phyloP scores from a whole-genome alignment of 2,329 filamentous ascomycete genomes.

The Pseudogymnoascus sp. region DNA sequence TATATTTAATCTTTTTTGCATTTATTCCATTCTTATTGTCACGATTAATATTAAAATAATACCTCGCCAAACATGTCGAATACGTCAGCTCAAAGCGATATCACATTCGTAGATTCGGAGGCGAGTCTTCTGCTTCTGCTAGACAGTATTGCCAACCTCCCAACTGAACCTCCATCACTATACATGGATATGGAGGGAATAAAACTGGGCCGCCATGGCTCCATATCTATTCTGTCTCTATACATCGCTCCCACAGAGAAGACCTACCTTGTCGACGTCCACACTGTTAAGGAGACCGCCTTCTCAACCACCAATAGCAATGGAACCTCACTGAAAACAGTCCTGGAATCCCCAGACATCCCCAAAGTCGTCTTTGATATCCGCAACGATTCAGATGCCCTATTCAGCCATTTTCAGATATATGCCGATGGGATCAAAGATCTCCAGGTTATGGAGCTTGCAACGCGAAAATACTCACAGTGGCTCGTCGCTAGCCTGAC shows the following conservation, averaged over 20 bases:
- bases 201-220: constrained; percentile 32
- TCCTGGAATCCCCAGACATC: constrained; percentile 37
- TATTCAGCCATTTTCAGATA: constrained; percentile 39
- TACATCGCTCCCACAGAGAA: constrained; percentile 25
- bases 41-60: too few relatives aligned
- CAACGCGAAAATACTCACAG: constrained; percentile 23
- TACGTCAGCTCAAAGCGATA: neutral
- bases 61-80: neutral
- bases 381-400: constrained; percentile 47
- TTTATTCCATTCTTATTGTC: too few relatives aligned
- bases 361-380: constrained; percentile 50
- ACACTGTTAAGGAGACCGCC: constrained; percentile 27
- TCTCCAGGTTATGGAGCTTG: constrained; percentile 49
- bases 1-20: too few relatives aligned
- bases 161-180: constrained; percentile 24
- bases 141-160: neutral
- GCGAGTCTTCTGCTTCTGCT: constrained; percentile 12
- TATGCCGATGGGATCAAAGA: constrained; percentile 38
- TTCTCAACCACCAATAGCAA: constrained; percentile 28
- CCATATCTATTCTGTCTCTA: constrained; percentile 33
- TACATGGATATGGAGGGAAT: constrained; percentile 39
- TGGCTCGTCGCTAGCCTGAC: constrained; percentile 29
- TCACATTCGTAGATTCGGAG: constrained; percentile 10
- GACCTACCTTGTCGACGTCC: constrained; percentile 35
- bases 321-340: constrained; percentile 27